Conservation (phyloP, 371 early-diverging fungal genomes). For the Mortierella sp. region DNA sequence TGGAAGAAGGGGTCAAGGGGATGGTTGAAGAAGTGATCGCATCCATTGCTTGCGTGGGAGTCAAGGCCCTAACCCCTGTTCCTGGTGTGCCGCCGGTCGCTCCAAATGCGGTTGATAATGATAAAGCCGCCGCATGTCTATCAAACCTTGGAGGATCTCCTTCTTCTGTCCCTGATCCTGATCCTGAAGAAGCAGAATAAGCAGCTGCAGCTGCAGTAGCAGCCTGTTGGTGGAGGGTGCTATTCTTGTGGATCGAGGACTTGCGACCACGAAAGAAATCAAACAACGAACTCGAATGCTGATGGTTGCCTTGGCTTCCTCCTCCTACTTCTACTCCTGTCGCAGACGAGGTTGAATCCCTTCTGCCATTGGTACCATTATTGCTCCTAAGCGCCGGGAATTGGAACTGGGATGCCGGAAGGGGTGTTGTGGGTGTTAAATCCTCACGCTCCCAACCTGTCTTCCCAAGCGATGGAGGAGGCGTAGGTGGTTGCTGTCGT, state of each 20-base stretch:
- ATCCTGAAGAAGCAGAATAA: background rate
- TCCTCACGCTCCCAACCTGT: slow-evolving; percentile 44
- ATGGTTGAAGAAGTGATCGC: background rate
- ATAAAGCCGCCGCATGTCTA: background rate
- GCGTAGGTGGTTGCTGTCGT: background rate
- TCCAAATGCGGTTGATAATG: background rate
- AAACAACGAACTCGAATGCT: slow-evolving; percentile 27
- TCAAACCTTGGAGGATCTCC: background rate
- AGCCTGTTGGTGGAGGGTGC: slow-evolving; percentile 10
- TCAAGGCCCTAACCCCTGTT: background rate
- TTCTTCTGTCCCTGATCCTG: background rate
- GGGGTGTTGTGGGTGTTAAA: slow-evolving; percentile 20
- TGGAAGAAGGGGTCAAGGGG: background rate
- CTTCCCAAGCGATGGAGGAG: slow-evolving; percentile 17
- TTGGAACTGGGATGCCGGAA: background rate
- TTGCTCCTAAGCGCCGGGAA: background rate
- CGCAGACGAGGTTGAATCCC: background rate
- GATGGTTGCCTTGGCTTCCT: slow-evolving; percentile 4
- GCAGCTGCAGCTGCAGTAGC: slow-evolving; percentile 4
- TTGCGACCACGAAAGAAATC: slow-evolving; percentile 40
- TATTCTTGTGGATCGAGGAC: slow-evolving; percentile 21
- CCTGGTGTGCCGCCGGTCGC: background rate
- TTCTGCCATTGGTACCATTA: background rate
- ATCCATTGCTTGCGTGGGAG: background rate
- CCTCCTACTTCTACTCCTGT: background rate